Evolutionary conservation across 768 basidiomycete species (phyloP).

Genomic region (Rhizopogon vinicolor): DNA sequence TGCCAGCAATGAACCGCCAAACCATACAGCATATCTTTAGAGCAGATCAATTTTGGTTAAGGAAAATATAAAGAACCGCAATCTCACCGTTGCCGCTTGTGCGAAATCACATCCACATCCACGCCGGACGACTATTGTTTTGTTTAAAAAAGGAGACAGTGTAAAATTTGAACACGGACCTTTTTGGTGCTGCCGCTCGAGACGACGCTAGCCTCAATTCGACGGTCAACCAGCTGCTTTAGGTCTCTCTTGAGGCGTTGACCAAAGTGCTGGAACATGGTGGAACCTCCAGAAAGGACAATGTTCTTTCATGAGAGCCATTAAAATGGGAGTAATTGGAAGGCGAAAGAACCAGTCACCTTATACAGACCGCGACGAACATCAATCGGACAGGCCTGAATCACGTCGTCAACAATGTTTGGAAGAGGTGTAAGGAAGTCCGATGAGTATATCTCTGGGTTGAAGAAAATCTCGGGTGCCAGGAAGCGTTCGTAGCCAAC

Average conservation of each 20-base stretch:
- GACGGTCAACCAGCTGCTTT: slow-evolving; percentile 88
- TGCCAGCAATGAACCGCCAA: slow-evolving; percentile 91
- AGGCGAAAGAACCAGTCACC: slow-evolving; percentile 35
- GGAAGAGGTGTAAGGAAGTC: slow-evolving; percentile 97
- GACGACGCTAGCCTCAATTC: slow-evolving; percentile 72
- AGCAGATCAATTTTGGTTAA: slow-evolving; percentile 5
- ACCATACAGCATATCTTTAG: slow-evolving; percentile 90
- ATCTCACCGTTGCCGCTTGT: slow-evolving; percentile 88
- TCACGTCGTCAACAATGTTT: slow-evolving; percentile 93
- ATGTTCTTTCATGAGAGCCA: slow-evolving; percentile 68
- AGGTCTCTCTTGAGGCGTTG: slow-evolving; percentile 93
- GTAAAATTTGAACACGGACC: slow-evolving; percentile 37
- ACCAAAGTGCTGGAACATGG: slow-evolving; percentile 99
- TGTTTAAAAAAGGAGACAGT: neutral
- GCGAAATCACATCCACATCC: slow-evolving; percentile 96
- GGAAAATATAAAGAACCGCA: neutral
- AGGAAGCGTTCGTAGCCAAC: slow-evolving; percentile 99
- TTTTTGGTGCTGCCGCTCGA: slow-evolving; percentile 72
- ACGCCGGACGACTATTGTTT: slow-evolving; percentile 81
- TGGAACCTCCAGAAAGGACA: slow-evolving; percentile 93
- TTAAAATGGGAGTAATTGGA: neutral
- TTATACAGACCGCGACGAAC: slow-evolving; percentile 96
- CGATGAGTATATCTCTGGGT: slow-evolving; percentile 96
- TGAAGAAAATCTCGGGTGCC: slow-evolving; percentile 99
- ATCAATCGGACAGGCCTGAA: slow-evolving; percentile 94